Base-by-base conservation (phyloP, 768 basidiomycete genomes). In the Amanita phalloides region DNA sequence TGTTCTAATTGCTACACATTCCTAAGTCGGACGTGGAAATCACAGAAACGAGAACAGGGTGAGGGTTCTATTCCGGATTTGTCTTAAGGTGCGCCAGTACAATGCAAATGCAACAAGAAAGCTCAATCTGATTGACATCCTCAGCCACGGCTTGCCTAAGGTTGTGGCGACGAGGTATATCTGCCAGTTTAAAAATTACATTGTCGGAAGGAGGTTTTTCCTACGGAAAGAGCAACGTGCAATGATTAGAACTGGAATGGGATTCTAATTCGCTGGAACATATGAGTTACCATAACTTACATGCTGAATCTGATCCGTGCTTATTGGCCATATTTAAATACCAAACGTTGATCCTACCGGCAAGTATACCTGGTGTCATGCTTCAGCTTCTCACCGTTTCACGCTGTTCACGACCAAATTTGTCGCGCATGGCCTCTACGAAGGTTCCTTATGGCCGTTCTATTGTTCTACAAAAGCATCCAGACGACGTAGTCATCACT, bases 401-500 rank as follows among this genome's bases (percentile, higher is more conserved):
- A 59, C 56, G 33, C 58, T 36, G 53, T 57, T 51, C 26, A 25
- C 56, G 30, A 21, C 52, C 59, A 55, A 28, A 48, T 33, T 37
- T 70, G 13, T 53, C 62, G 41, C 70, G 74, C 28, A 63, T 73
- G 32, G 70, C 70, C 13, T 74, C 70, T 45, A 68, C 72, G 4
- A 57, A 60, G 23, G 61, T 36, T 11, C 78, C 64, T 61, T 74
- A 53, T 57, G 81, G 82, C 9, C 70, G 77, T 30, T 54, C 73
- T 32, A 70, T 72, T 6, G 63, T 90, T 44, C 71, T 89, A 28
- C 72, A 84, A 64, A 86, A 81, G 73, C 79, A 74, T 48, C 77
- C 84, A 0, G 79, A 90, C 55, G 92, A 95, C 66, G 87, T 94
- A 13, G 92, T 95, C 55, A 83, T 96, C 54, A 90, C 88, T 2